Evolutionary conservation across 1,139 yeast genomes (phyloP).

Genomic region (Waltiozyma sp.): DNA sequence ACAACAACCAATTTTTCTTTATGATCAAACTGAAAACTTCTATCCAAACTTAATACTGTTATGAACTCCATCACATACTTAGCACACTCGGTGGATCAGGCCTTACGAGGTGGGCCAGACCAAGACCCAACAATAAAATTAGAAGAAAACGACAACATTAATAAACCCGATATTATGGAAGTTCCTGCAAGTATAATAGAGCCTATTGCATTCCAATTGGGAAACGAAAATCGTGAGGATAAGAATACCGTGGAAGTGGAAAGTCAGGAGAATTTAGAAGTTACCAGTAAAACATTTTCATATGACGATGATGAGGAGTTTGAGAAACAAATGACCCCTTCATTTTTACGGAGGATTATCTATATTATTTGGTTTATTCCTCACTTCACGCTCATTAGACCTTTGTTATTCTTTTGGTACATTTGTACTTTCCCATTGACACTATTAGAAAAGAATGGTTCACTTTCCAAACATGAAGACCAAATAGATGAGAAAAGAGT

Average conservation of each 20-base stretch:
- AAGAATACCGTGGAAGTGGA: background rate
- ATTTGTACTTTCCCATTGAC: slow-evolving; percentile 39
- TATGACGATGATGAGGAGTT: background rate
- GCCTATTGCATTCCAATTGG: background rate
- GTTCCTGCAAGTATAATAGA: background rate
- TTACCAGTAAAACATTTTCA: background rate
- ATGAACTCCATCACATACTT: slow-evolving; percentile 29
- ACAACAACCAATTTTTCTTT: no score
- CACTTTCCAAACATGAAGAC: slow-evolving; percentile 12
- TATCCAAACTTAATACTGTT: background rate
- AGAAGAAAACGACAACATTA: background rate
- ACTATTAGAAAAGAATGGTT: slow-evolving; percentile 24
- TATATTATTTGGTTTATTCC: slow-evolving; percentile 30
- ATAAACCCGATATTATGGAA: background rate
- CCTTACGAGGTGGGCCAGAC: slow-evolving; percentile 12
- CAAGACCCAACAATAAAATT: slow-evolving; percentile 2
- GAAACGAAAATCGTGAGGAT: background rate
- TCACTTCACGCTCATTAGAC: slow-evolving; percentile 31
- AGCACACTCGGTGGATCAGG: slow-evolving; percentile 23
- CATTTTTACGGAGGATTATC: background rate
- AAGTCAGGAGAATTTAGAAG: background rate
- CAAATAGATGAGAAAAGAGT: background rate
- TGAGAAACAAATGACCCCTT: background rate
- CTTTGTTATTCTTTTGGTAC: slow-evolving; percentile 32
- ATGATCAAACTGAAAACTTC: background rate